Evolutionary conservation across 2,329 filamentous ascomycete genomes (phyloP).

Genomic region (Cladophialophora yegresii): DNA sequence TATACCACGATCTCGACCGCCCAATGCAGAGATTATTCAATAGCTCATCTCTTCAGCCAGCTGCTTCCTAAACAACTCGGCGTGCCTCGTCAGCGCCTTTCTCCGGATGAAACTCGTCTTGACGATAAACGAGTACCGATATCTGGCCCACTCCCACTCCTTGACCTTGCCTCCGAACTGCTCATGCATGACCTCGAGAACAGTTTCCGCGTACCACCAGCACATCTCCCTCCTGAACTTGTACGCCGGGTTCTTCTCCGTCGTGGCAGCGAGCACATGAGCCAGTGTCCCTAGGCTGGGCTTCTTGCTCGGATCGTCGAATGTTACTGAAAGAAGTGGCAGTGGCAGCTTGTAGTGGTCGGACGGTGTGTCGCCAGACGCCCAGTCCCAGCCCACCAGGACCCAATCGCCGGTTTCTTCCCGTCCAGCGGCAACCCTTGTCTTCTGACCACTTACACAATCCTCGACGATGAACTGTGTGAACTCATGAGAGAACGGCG

Average conservation of each 20-base stretch:
- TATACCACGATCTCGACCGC: background rate
- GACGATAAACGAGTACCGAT: conserved; percentile 34
- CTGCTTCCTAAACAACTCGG: conserved; percentile 26
- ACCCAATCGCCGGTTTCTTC: conserved; percentile 34
- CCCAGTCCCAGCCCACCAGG: conserved; percentile 26
- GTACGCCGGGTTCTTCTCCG: conserved; percentile 22
- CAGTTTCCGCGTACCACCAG: conserved; percentile 34
- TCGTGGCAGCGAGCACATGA: conserved; percentile 23
- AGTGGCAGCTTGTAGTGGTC: conserved; percentile 32
- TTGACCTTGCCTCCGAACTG: conserved; percentile 26
- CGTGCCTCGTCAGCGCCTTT: conserved; percentile 21
- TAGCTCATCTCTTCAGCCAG: conserved; percentile 28
- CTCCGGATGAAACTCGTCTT: conserved; percentile 28
- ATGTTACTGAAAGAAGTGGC: conserved; percentile 29
- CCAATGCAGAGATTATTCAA: conserved; percentile 3
- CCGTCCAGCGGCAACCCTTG: conserved; percentile 27
- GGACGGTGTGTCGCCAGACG: conserved; percentile 24
- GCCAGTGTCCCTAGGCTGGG: conserved; percentile 24
- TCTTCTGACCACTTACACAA: conserved; percentile 19
- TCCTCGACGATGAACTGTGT: conserved; percentile 33
- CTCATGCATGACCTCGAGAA: conserved; percentile 24
- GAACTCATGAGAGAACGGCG: conserved; percentile 34
- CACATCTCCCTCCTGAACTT: conserved; percentile 31
- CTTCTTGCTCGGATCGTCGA: conserved; percentile 12
- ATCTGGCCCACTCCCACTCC: conserved; percentile 32